Base-by-base conservation (phyloP, 345 rosid species). In the Cochlearia excelsa region DNA sequence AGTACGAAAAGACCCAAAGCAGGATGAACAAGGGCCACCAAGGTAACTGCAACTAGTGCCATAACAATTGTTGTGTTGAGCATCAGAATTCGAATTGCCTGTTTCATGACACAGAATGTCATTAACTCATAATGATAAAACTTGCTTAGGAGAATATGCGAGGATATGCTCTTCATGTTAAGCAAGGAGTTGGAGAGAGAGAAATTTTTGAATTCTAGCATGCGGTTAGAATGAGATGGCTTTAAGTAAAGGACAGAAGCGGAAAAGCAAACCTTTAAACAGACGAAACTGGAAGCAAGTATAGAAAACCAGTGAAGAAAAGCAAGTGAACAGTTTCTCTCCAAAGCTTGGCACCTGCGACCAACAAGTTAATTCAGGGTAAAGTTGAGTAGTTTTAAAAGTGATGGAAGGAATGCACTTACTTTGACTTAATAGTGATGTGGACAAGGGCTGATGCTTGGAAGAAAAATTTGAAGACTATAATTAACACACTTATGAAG, bases 21-120 rank as follows among this genome's bases (percentile, higher is more conserved):
- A 4, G 97, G 97, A 76, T 89, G 99, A 66, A 93, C 81, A 55
- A 87, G 72, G 74, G 82, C 77, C 43, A 78, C 90, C 74, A 89
- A 74, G 57, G 71, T 59, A 77, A 82, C 76, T 38, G 90, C 88
- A 51, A 52, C 74, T 51, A 78, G 66, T 60, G 84, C 69, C 53
- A 81, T 78, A 63, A 84, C 74, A 38, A 84, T 63, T 45, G 76
- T 77, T 26, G 79, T 77, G 69, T 85, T 82, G 56, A 77, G 79
- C 74, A 82, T 82, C 57, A 86, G 69, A 74, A 84, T 69, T 81
- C 85, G 71, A 53, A 85, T 62, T 35, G 78, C 92, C 99, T 93
- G 89, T 71, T 74, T 66, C 8, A 76, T 40, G 35, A 68, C 65
- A 68, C 51, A 59, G 1, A 46, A 71, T 46, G 27, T 58, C 66